Conservation (phyloP, 345 rosid genomes). For the Trapa incisa region DNA sequence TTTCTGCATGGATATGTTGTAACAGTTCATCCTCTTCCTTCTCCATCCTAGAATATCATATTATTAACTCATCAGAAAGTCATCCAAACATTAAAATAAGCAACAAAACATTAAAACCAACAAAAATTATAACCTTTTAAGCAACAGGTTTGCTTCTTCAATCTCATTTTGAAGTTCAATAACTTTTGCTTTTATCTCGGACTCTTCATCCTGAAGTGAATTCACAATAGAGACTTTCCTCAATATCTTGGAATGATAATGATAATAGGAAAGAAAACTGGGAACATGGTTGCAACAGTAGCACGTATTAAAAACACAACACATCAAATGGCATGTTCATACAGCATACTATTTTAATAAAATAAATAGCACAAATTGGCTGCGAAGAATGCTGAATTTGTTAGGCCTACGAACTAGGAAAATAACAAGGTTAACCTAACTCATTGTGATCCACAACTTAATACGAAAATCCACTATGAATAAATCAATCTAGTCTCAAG, state of each 20-base stretch:
- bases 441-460: not conserved
- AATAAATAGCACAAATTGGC: not conserved
- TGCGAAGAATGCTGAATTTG: not conserved
- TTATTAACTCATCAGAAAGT: slow-evolving; percentile 2
- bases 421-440: not conserved
- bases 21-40: slow-evolving; percentile 46
- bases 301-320: not conserved
- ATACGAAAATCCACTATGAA: not conserved
- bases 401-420: not conserved
- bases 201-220: slow-evolving; percentile 61
- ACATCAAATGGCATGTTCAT: not conserved
- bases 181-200: slow-evolving; percentile 57
- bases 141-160: slow-evolving; percentile 35
- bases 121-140: slow-evolving; percentile 34
- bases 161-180: slow-evolving; percentile 43
- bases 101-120: not conserved
- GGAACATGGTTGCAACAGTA: not conserved
- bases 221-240: slow-evolving; percentile 9
- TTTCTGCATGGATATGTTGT: slow-evolving; percentile 29
- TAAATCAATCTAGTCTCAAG: not conserved
- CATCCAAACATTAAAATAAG: not conserved
- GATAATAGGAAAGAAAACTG: not conserved
- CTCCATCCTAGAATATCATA: slow-evolving; percentile 40
- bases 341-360: not conserved
- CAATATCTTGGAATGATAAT: not conserved